Evolutionary conservation across 2,329 filamentous ascomycete genomes (phyloP).

Genomic region (Escovopsis sp.): DNA sequence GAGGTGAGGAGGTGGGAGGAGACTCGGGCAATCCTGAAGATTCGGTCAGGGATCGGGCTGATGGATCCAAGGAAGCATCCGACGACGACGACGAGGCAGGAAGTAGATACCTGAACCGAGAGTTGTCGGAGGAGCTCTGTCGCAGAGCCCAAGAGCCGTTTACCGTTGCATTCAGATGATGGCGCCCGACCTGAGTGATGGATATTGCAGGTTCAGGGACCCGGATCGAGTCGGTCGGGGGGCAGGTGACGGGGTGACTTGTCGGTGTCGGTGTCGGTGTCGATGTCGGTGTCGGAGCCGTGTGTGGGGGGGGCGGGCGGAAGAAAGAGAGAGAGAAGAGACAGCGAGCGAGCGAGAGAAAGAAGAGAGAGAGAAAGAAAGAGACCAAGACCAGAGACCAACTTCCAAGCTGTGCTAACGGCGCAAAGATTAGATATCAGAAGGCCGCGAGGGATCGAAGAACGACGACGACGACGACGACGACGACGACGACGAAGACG

Average conservation of each 20-base stretch:
- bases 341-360: too few relatives aligned
- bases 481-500: not conserved
- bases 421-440: conserved; percentile 2
- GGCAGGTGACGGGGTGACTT: not conserved
- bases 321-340: too few relatives aligned
- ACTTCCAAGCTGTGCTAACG: not conserved
- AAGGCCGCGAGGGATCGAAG: conserved; percentile 1
- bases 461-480: not conserved
- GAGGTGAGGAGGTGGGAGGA: too few relatives aligned
- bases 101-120: conserved; percentile 11
- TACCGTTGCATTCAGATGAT: conserved; percentile 23
- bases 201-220: not conserved
- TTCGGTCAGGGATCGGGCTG: not conserved
- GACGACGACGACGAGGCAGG: conserved; percentile 8
- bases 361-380: too few relatives aligned
- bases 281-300: too few relatives aligned
- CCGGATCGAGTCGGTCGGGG: not conserved
- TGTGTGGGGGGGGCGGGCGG: too few relatives aligned
- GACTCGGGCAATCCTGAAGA: not conserved
- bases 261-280: not conserved
- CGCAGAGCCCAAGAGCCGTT: conserved; percentile 19
- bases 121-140: conserved; percentile 17
- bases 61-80: conserved; percentile 6
- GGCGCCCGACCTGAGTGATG: not conserved
- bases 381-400: not conserved